Conservation (phyloP, 495 filamentous ascomycete genomes). For the Tuber magnatum region DNA sequence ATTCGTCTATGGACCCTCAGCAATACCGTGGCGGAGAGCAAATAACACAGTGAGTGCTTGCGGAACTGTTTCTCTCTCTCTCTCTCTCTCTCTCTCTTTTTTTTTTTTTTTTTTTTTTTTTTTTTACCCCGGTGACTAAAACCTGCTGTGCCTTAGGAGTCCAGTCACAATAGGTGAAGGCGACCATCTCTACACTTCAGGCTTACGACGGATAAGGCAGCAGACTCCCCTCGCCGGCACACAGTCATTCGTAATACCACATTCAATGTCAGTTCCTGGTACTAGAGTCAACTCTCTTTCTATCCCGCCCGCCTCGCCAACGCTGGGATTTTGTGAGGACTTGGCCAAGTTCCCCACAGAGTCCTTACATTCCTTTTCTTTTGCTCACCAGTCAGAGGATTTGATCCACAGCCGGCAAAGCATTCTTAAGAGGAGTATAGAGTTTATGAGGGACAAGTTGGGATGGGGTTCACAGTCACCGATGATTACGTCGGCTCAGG, state of each 20-base stretch:
- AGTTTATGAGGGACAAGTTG: constrained; percentile 93
- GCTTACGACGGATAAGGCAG: constrained; percentile 87
- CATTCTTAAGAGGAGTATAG: constrained; percentile 84
- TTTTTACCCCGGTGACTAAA: constrained; percentile 15
- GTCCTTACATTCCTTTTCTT: constrained; percentile 96
- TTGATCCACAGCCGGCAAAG: constrained; percentile 84
- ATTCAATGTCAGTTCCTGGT: constrained; percentile 57
- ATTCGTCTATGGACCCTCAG: constrained; percentile 24
- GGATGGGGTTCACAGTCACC: constrained; percentile 64
- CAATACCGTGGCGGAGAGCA: constrained; percentile 26
- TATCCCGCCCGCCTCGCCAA: constrained; percentile 58
- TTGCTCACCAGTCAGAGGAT: constrained; percentile 92
- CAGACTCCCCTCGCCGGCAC: constrained; percentile 58
- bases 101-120: too few species aligned
- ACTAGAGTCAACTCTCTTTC: constrained; percentile 48
- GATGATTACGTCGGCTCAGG: constrained; percentile 65
- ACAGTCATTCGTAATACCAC: constrained; percentile 57
- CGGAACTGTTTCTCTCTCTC: constrained; percentile 13
- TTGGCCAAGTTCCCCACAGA: constrained; percentile 87
- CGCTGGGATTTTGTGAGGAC: constrained; percentile 70
- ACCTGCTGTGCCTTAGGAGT: constrained; percentile 30
- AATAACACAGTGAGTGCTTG: constrained; percentile 36
- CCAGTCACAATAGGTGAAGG: constrained; percentile 43
- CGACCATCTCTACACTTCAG: constrained; percentile 50
- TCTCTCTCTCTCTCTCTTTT: too few species aligned